phyloP scores from a whole-genome alignment of 2,329 filamentous ascomycete genomes.

The Fusarium falciforme region DNA sequence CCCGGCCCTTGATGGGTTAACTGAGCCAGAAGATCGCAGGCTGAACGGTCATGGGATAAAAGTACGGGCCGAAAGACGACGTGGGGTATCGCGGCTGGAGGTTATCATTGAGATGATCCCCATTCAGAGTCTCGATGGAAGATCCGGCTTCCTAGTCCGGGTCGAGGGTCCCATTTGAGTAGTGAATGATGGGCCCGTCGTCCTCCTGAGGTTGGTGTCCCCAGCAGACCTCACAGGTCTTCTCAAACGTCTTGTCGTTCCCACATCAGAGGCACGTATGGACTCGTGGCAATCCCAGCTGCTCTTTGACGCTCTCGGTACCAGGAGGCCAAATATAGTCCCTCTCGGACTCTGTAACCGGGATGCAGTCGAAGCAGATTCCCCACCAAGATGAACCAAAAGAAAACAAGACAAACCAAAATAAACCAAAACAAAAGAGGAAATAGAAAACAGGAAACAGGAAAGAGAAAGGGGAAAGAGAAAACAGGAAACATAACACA shows the following conservation, averaged over 20 bases:
- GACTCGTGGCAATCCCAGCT: fast-evolving
- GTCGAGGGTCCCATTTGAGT: not conserved
- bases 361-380: not conserved
- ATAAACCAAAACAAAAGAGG: not conserved
- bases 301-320: not conserved
- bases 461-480: not conserved
- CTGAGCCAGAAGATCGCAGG: no score
- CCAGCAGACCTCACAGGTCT: not conserved
- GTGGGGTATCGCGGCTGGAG: no score
- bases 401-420: not conserved
- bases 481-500: no score
- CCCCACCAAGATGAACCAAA: not conserved
- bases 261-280: not conserved
- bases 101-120: no score
- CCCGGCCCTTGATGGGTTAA: no score
- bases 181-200: not conserved
- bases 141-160: not conserved
- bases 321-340: not conserved
- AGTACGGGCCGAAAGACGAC: no score
- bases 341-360: not conserved
- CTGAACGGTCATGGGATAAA: no score
- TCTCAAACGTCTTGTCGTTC: not conserved
- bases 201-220: not conserved
- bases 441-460: not conserved
- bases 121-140: not conserved